A percentile compares a stretch with the other conserved stretches of the same genome.
Evolutionary conservation across 2,329 filamentous ascomycete species (phyloP).

Genomic region (Pseudogymnoascus sp.): DNA sequence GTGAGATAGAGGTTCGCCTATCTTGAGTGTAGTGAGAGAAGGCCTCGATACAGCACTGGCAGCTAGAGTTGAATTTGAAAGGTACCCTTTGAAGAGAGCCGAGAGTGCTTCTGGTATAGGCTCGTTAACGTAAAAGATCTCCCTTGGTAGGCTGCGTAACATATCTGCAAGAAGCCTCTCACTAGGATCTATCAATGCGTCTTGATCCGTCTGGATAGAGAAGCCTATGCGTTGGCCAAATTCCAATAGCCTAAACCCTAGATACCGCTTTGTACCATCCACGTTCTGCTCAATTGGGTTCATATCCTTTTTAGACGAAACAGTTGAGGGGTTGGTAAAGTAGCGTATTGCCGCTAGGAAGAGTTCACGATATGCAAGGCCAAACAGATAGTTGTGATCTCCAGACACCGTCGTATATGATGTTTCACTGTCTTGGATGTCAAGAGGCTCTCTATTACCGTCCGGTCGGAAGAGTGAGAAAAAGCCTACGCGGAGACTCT

Average conservation of each 20-base stretch:
- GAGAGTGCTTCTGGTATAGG: background rate
- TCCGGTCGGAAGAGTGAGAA: background rate
- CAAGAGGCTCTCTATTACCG: background rate
- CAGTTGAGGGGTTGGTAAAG: background rate
- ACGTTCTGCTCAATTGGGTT: background rate
- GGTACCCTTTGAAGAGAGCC: background rate
- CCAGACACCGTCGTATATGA: background rate
- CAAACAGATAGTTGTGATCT: background rate
- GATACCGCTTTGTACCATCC: background rate
- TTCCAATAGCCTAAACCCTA: background rate
- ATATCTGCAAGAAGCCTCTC: background rate
- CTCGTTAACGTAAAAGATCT: background rate
- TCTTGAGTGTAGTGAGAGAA: constrained; percentile 8
- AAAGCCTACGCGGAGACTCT: background rate
- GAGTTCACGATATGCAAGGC: background rate
- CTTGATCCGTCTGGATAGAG: background rate
- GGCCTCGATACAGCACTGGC: background rate
- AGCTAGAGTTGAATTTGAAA: background rate
- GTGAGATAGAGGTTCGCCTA: constrained; percentile 10
- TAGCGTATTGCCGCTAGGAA: background rate
- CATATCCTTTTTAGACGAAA: background rate
- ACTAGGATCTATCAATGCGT: background rate
- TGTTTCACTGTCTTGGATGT: background rate
- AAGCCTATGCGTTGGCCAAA: background rate
- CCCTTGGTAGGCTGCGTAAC: background rate